Evolutionary conservation across 108 stramenopile genomes (phyloP), one percentile per base, ranked within the genome.

Genomic region (Skeletonema potamos): DNA sequence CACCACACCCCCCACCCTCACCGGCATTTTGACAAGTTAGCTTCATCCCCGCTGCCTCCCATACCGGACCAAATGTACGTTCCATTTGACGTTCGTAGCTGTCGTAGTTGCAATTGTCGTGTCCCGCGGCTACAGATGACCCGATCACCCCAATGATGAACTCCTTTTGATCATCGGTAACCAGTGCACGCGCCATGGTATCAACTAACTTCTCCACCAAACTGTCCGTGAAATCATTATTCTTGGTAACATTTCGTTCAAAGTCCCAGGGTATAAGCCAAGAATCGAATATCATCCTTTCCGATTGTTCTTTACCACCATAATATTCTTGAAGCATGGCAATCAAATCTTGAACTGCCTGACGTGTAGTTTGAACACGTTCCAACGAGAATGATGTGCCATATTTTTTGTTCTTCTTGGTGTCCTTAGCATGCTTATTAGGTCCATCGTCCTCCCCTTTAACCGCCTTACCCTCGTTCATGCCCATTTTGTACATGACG

Each of bases 21-120:
- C 82, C 82, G 5, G 78, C 78, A 62, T 83, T 80, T 44, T 76
- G 82, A 41, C 62, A 58, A 30, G 30, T 30, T 15, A 83, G 58
- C 11, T 75, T 72, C 82, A 83, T 83, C 30, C 79, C 82, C 1
- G 82, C 82, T 0, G 82, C 82, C 20, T 80, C 59, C 82, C 82
- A 83, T 12, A 80, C 82, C 1, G 74, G 58, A 24, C 43, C 37
- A 24, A 70, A 80, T 4, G 70, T 57, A 6, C 82, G 66, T 51
- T 79, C 66, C 32, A 83, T 64, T 41, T 83, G 82, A 27, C 22
- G 44, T 27, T 80, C 79, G 43, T 83, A 83, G 33, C 61, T 51
- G 29, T 83, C 82, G 28, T 71, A 83, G 18, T 76, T 43, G 43
- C 82, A 83, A 54, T 83, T 83, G 44, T 83, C 82, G 18, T 83